Evolutionary conservation across 2,329 filamentous ascomycete species (phyloP).

Genomic region (Pseudogymnoascus sp.): DNA sequence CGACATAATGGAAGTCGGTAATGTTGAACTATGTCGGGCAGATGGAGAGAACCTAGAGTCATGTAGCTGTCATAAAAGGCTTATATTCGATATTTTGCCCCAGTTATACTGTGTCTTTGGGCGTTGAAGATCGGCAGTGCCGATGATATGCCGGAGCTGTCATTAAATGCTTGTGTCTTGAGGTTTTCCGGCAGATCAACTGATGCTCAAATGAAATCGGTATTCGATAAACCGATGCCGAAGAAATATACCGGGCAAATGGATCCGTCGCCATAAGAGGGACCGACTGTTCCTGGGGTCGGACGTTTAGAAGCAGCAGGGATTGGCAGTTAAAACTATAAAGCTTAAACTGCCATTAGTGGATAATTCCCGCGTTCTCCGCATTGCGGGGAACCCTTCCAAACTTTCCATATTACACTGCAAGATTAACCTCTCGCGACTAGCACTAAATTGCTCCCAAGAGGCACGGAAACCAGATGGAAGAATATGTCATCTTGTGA

Average conservation of each 20-base stretch:
- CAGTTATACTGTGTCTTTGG: background rate
- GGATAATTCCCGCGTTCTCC: background rate
- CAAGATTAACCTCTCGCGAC: background rate
- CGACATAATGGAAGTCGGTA: constrained; percentile 3
- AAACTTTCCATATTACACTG: background rate
- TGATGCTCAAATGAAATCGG: background rate
- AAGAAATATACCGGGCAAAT: background rate
- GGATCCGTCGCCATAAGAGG: background rate
- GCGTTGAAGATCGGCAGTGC: background rate
- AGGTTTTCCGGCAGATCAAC: background rate
- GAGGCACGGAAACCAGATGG: background rate
- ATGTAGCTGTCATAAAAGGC: constrained; percentile 4
- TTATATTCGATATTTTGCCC: constrained; percentile 7
- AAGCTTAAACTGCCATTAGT: constrained; percentile 8
- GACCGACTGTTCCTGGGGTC: background rate
- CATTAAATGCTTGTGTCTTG: background rate
- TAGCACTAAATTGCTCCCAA: background rate
- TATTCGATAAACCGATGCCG: background rate
- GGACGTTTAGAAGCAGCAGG: background rate
- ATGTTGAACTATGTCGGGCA: constrained; percentile 3
- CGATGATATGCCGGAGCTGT: background rate
- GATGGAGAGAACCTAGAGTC: constrained; percentile 1
- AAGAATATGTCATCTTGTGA: background rate
- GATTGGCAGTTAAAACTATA: constrained; percentile 6
- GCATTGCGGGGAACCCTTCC: background rate